Evolutionary conservation across 208 protist genomes (phyloP).

Genomic region (Angomonas ambiguus): DNA sequence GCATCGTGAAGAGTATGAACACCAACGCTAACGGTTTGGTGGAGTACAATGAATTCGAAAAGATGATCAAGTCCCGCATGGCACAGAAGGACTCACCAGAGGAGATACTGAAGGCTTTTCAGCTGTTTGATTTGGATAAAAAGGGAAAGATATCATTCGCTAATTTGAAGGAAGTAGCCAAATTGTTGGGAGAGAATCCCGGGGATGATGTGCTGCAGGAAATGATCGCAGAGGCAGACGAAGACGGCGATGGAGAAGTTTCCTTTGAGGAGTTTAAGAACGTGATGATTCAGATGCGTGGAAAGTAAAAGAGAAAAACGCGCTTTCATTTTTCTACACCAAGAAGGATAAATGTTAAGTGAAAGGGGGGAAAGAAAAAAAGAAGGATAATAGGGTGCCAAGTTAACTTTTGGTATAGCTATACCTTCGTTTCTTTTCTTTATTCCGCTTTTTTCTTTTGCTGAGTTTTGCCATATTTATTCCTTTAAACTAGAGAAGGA

Average conservation of each 20-base stretch:
- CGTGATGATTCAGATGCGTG: slow-evolving; percentile 91
- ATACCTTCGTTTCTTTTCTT: too few species aligned
- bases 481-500: not conserved
- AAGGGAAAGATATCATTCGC: slow-evolving; percentile 95
- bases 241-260: slow-evolving; percentile 95
- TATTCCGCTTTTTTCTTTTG: not conserved
- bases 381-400: too few species aligned
- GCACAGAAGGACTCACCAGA: slow-evolving; percentile 90
- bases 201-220: slow-evolving; percentile 96
- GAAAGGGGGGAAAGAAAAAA: too few species aligned
- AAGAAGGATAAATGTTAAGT: too few species aligned
- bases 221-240: slow-evolving; percentile 97
- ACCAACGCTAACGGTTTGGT: slow-evolving; percentile 86
- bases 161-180: slow-evolving; percentile 96
- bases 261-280: slow-evolving; percentile 95
- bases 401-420: too few species aligned
- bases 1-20: slow-evolving; percentile 84
- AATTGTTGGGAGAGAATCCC: slow-evolving; percentile 94
- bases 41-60: slow-evolving; percentile 88
- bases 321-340: too few species aligned
- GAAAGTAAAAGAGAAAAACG: slow-evolving; percentile 71
- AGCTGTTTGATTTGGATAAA: slow-evolving; percentile 95
- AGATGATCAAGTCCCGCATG: slow-evolving; percentile 90
- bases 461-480: not conserved
- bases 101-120: slow-evolving; percentile 95